Base-by-base conservation (phyloP, 768 basidiomycete species). In the Lactifluus subvellereus region DNA sequence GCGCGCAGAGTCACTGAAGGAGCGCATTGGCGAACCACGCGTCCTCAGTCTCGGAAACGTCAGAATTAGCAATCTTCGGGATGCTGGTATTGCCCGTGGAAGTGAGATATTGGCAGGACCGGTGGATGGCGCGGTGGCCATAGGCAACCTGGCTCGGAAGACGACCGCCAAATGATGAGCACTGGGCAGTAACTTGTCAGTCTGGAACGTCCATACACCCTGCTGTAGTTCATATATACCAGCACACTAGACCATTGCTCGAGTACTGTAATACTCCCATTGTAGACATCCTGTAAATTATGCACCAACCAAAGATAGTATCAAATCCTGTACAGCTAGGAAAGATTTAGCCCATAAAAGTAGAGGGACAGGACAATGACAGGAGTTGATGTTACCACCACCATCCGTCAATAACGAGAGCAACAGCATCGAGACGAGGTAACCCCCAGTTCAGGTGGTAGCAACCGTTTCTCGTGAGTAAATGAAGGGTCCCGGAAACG, bases 1-100 rank as follows among this genome's bases (percentile, higher is more conserved):
- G 53, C 58, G 57, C 22, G 38, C 62, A 33, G 62, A 64, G 32
- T 64, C 62, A 18, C 35, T 64, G 47, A 64, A 64, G 40, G 62
- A 59, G 11, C 62, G 43, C 18, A 64, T 64, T 8, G 9, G 58
- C 2, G 57, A 64, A 33, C 62, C 62, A 7, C 53, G 57, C 38
- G 22, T 64, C 18, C 38, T 64, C 2, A 64, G 62, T 40, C 62
- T 64, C 4, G 62, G 62, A 8, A 64, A 40, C 22, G 11, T 64
- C 22, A 64, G 53, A 18, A 49, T 64, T 16, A 64, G 53, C 14
- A 59, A 54, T 30, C 48, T 64, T 33, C 53, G 47, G 10, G 57
- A 63, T 13, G 57, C 53, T 2, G 61, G 61, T 0, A 18, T 62
- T 38, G 33, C 43, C 8, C 5, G 42, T 18, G 57, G 13, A 4